These are phyloP conservation scores for Boletellus deceptivus DNA, from an alignment of 1,284 basidiomycete species.

Conservation along the genomic window DNA sequence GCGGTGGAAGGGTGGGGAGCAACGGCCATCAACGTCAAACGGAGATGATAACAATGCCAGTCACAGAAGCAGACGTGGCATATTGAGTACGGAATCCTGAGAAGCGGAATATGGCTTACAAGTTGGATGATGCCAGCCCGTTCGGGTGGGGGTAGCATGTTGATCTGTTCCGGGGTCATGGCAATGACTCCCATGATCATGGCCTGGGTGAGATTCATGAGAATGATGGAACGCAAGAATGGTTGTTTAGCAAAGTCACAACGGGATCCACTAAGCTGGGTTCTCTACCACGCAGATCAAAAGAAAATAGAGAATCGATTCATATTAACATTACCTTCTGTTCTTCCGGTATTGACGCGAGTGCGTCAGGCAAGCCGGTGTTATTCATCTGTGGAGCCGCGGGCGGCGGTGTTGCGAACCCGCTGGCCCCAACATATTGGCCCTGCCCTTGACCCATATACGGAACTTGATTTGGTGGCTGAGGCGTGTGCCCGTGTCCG, in stretches of 20 bases:
- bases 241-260: not conserved
- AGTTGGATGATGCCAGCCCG: constrained; percentile 65
- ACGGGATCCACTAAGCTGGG: not conserved
- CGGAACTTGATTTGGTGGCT: constrained; percentile 20
- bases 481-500: constrained; percentile 30
- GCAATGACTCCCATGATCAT: constrained; percentile 65
- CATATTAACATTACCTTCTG: constrained; percentile 50
- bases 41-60: constrained; percentile 22
- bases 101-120: constrained; percentile 46
- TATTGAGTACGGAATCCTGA: constrained; percentile 4
- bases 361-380: constrained; percentile 43
- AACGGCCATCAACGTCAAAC: constrained; percentile 29
- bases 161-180: constrained; percentile 71
- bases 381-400: constrained; percentile 20
- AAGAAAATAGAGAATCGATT: constrained; percentile 4
- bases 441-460: constrained; percentile 24
- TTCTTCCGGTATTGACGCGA: constrained; percentile 63
- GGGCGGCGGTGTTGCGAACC: constrained; percentile 25
- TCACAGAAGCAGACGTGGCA: constrained; percentile 7
- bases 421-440: constrained; percentile 18
- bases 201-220: constrained; percentile 40
- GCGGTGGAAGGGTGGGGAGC: constrained; percentile 15
- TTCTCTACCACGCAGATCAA: constrained; percentile 3
- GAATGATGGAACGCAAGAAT: constrained; percentile 7
- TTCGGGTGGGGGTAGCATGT: constrained; percentile 56